Conservation (phyloP, 2,329 filamentous ascomycete species). For the Penicillium sp. region DNA sequence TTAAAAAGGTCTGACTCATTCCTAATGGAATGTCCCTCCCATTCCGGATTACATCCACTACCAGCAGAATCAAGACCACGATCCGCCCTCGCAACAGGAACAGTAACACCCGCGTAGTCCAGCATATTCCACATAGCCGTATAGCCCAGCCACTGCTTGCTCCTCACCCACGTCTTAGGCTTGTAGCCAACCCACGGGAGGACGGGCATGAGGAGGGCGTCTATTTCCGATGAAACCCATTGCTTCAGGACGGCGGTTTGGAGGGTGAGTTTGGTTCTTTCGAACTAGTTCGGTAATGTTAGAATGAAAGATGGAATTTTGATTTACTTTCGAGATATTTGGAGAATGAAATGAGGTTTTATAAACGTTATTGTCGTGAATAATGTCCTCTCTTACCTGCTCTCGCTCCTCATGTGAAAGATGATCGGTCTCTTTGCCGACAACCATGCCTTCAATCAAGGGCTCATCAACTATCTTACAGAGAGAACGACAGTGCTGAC, state of each 20-base stretch:
- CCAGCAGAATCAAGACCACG: slow-evolving; percentile 21
- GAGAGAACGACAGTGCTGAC: slow-evolving; percentile 20
- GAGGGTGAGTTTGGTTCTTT: slow-evolving; percentile 17
- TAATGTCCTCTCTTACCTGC: slow-evolving; percentile 5
- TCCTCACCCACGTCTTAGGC: slow-evolving; percentile 25
- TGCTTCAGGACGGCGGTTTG: slow-evolving; percentile 17
- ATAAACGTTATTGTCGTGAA: neutral
- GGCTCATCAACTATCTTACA: slow-evolving; percentile 24
- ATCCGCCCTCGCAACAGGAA: slow-evolving; percentile 40
- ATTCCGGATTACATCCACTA: slow-evolving; percentile 33
- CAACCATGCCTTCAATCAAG: slow-evolving; percentile 28
- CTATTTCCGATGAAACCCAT: slow-evolving; percentile 22
- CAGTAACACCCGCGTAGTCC: slow-evolving; percentile 27
- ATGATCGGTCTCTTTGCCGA: slow-evolving; percentile 23
- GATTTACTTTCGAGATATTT: too few species aligned
- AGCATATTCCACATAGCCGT: slow-evolving; percentile 32
- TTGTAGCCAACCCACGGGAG: slow-evolving; percentile 25
- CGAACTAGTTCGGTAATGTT: slow-evolving; percentile 8
- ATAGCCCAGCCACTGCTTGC: slow-evolving; percentile 29
- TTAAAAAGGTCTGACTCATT: slow-evolving; percentile 45
- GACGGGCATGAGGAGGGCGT: slow-evolving; percentile 25
- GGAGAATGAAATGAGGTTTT: rapidly evolving
- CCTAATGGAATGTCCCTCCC: slow-evolving; percentile 27
- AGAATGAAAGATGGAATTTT: neutral
- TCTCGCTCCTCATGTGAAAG: slow-evolving; percentile 18